Base-by-base conservation (phyloP, 2,329 filamentous ascomycete genomes). In the Alternaria sp. region DNA sequence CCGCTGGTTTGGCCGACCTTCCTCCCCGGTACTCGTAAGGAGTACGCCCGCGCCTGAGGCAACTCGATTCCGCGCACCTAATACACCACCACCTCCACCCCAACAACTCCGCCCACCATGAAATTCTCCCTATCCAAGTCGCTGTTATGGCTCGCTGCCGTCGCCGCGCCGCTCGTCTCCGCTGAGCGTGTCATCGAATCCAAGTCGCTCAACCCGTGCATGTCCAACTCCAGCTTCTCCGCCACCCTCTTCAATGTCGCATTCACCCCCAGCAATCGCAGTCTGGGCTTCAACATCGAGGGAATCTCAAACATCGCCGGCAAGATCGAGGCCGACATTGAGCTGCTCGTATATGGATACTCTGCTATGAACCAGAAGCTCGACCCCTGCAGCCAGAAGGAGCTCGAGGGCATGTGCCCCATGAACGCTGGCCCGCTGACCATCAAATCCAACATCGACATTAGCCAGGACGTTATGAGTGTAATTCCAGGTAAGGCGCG, bases 171-270 rank as follows among this genome's bases (percentile, higher is more conserved):
- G 52, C 80, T 86, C 61, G 84, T 82, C 57, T 82, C 86, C 59
- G 90, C 87, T 64, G 84, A 88, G 74, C 67, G 68, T 59, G 51
- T 67, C 51, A 91, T 98, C 72, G 84, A 89, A 71, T 95, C 94
- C 57, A 91, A 87, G 75, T 96, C 94, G 26, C 86, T 97, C 69
- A 93, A 92, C 79, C 86, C 91, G 47, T 97, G 94, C 81, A 91
- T 94, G 84, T 83, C 88, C 60, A 90, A 94, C 79, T 94, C 91
- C 28, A 89, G 89, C 74, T 96, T 97, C 89, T 91, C 91, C 5
- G 93, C 94, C 70, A 93, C 90, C 70, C 85, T 95, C 60, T 97
- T 97, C 87, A 90, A 96, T 70, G 91, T 97, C 78, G 82, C 88
- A 65, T 92, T 92, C 80, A 92, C 89, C 2, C 91, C 91, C 32